Evolutionary conservation across 2,329 filamentous ascomycete genomes (phyloP).

Genomic region (Colletotrichum euphorbiae): DNA sequence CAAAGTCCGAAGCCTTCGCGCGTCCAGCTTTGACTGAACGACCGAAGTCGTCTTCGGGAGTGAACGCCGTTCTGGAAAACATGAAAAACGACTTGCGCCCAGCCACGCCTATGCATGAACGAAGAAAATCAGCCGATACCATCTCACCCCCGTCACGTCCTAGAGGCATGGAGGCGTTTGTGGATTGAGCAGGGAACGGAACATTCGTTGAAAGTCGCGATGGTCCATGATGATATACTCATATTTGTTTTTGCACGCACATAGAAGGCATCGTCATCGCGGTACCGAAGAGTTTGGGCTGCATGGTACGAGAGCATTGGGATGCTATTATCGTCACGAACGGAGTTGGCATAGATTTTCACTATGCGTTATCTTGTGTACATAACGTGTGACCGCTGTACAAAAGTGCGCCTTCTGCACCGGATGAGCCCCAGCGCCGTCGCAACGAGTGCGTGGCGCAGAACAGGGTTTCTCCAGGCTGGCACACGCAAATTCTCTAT

Average conservation of each 20-base stretch:
- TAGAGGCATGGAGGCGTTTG: slow-evolving; percentile 53
- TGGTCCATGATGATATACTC: neutral
- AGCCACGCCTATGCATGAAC: slow-evolving; percentile 28
- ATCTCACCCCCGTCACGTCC: slow-evolving; percentile 59
- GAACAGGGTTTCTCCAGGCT: slow-evolving; percentile 11
- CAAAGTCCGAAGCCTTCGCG: slow-evolving; percentile 1
- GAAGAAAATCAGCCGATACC: slow-evolving; percentile 46
- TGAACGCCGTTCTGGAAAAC: neutral
- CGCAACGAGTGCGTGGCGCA: neutral
- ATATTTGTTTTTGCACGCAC: slow-evolving; percentile 24
- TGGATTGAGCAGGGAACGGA: slow-evolving; percentile 44
- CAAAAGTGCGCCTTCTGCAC: slow-evolving; percentile 1
- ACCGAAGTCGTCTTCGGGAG: slow-evolving; percentile 35
- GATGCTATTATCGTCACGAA: slow-evolving; percentile 9
- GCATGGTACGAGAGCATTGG: slow-evolving; percentile 6
- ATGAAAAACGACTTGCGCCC: slow-evolving; percentile 25
- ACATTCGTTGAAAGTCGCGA: neutral
- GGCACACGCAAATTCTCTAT: neutral
- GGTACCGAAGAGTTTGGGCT: slow-evolving; percentile 39
- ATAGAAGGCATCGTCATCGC: slow-evolving; percentile 25
- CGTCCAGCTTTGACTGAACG: slow-evolving; percentile 30
- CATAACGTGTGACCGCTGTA: slow-evolving; percentile 24
- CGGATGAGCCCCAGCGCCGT: neutral
- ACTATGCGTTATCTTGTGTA: slow-evolving; percentile 17
- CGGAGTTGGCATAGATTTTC: slow-evolving; percentile 19